Conservation (phyloP, 768 basidiomycete species). For the Lactarius sp. region DNA sequence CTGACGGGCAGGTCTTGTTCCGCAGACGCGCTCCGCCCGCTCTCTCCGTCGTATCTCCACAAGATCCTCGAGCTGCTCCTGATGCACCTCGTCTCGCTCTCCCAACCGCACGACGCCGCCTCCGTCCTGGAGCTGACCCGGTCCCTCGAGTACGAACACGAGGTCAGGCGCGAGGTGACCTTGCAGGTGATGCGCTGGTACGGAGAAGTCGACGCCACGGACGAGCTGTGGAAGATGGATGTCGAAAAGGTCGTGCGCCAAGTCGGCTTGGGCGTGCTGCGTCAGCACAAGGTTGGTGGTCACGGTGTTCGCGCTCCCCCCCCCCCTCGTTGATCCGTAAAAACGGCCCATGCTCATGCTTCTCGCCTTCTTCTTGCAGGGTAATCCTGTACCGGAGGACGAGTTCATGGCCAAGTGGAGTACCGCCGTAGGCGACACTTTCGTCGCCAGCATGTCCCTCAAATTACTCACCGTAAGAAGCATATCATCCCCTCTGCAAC, state of each 20-base stretch:
- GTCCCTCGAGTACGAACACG: conserved; percentile 67
- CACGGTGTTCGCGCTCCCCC: too few species aligned
- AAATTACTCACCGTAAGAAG: conserved; percentile 59
- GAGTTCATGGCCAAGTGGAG: conserved; percentile 68
- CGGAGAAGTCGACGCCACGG: conserved; percentile 42
- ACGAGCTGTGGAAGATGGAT: conserved; percentile 61
- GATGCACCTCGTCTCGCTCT: conserved; percentile 62
- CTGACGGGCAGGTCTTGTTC: not conserved
- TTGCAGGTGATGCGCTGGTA: conserved; percentile 81
- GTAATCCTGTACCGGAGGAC: conserved; percentile 51
- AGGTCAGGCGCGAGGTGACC: conserved; percentile 55
- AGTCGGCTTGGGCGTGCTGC: conserved; percentile 71
- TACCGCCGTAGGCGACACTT: conserved; percentile 70
- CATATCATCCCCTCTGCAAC: not conserved
- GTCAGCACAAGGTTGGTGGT: conserved; percentile 48
- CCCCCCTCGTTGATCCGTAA: not conserved
- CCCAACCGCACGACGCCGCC: conserved; percentile 47
- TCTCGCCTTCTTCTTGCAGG: conserved; percentile 35
- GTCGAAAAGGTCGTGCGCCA: conserved; percentile 58
- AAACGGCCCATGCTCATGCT: not conserved
- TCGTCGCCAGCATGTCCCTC: conserved; percentile 57
- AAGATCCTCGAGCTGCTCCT: conserved; percentile 72
- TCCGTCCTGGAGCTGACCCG: conserved; percentile 55
- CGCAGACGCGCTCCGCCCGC: conserved; percentile 66
- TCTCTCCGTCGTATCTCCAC: conserved; percentile 60